These are phyloP conservation scores for Metschnikowia koreensis DNA, from an alignment of 805 yeast species.

Conservation along the genomic window DNA sequence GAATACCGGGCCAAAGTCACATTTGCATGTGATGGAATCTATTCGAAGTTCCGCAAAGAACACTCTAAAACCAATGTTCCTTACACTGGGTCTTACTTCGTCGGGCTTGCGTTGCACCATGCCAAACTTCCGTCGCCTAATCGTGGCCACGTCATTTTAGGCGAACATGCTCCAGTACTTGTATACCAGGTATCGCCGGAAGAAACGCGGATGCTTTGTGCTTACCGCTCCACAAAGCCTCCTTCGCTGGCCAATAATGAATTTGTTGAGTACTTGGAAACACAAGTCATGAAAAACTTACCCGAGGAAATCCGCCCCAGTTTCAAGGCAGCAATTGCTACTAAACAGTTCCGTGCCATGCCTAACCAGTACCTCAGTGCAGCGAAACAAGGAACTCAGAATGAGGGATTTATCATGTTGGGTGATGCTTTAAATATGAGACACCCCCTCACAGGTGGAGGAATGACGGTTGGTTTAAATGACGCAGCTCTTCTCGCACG, in stretches of 20 bases:
- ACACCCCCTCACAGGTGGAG: constrained; percentile 98
- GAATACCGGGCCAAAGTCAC: constrained; percentile 60
- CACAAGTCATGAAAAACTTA: constrained; percentile 61
- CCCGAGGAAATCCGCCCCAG: constrained; percentile 68
- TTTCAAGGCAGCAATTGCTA: constrained; percentile 58
- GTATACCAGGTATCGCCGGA: constrained; percentile 81
- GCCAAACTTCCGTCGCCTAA: constrained; percentile 71
- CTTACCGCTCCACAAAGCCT: constrained; percentile 68
- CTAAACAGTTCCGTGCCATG: constrained; percentile 71
- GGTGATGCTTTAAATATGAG: constrained; percentile 98
- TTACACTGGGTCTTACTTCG: constrained; percentile 74
- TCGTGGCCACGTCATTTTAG: constrained; percentile 89
- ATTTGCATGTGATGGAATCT: constrained; percentile 88
- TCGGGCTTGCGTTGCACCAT: constrained; percentile 73
- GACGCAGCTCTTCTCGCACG: constrained; percentile 73
- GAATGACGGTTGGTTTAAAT: constrained; percentile 95
- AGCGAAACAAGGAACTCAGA: constrained; percentile 48
- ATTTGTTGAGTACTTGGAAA: constrained; percentile 55
- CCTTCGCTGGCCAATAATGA: constrained; percentile 65
- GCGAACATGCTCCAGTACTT: constrained; percentile 82
- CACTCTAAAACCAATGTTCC: constrained; percentile 63
- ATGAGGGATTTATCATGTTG: constrained; percentile 73
- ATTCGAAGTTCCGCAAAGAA: constrained; percentile 84
- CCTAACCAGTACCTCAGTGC: constrained; percentile 93
- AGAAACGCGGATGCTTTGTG: constrained; percentile 88